Base-by-base conservation (phyloP, 371 early-diverging fungal species). In the Fennellomyces sp. region DNA sequence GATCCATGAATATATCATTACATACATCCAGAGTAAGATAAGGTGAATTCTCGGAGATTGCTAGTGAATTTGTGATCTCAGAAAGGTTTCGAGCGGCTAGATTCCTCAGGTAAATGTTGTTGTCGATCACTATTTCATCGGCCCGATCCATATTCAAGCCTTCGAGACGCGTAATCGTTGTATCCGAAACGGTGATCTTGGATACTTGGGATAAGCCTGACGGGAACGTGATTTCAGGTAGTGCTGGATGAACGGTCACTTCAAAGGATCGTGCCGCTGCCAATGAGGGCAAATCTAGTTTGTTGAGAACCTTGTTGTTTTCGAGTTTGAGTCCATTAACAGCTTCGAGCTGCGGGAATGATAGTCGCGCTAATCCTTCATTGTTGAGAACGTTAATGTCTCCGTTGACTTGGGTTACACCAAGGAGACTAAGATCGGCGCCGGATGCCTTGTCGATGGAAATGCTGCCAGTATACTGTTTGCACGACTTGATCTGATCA, bases 21-120 rank as follows among this genome's bases (percentile, higher is more conserved):
- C 73, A 62, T 70, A 75, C 78, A 42, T 78, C 75, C 11, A 78
- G 27, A 1, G 19, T 56, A 11, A 78, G 48, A 11, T 65, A 7
- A 8, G 71, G 69, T 1, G 73, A 78, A 48, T 85, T 85, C 42
- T 78, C 82, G 10, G 80, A 73, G 4, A 83, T 50, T 21, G 73
- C 50, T 5, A 85, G 45, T 0, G 27, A 56, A 5, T 69, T 63
- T 13, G 69, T 66, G 12, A 83, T 54, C 2, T 65, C 25, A 5
- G 61, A 60, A 42, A 81, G 38, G 6, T 63, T 61, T 2, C 65
- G 59, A 39, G 83, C 64, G 11, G 72, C 67, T 17, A 85, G 61
- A 2, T 30, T 42, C 49, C 75, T 78, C 30, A 85, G 60, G 39
- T 77, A 76, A 29, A 76, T 72, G 55, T 85, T 85, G 58, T 81